Evolutionary conservation across 2,329 filamentous ascomycete genomes (phyloP), one percentile per base, ranked within the genome.

Genomic region (Colletotrichum filicis): DNA sequence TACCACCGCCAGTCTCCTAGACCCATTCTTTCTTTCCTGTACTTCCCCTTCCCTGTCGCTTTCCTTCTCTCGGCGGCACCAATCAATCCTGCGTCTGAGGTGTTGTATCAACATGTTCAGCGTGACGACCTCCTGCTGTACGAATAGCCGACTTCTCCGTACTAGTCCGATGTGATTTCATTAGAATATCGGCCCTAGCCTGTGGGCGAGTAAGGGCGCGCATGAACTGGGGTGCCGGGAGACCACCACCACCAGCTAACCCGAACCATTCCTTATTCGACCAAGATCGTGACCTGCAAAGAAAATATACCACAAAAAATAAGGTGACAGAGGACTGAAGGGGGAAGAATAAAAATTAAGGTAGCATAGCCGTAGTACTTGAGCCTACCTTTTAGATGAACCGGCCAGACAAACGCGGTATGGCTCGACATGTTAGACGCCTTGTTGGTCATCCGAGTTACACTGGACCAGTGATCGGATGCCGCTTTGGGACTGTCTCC

Each of bases 401-500:
- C 70, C 53, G 59, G 37, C 49, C 55, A 28, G 56, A 55, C 65
- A 55, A 63, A 64, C 30, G 53, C 16, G 70, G 66, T 35, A 69
- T 69, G 57, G 66, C 32, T 42, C 8, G 56, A 28, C 24, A 30
- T 70, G 46, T 58, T 30, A 46, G 42, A 67, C 56, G 68, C 57
- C 71, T 52, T 49, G 37, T 67, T 71, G 68, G 57, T 67, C 49
- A 53, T 30, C 53, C 61, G 46, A 74, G 68, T 74, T 67, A 62
- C 71, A 62, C n/a, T 66, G 61, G 59, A 61, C 59, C 32, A 71
- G 37, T 63, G 42, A 46, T 71, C 68, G 52, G 66, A 66, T 58
- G 14, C 67, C 61, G 71, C 67, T 74, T 74, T 74, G 61, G 71
- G 71, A 71, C 53, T 24, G 24, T 57, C 68, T 59, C 46, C 67